Conservation (phyloP, 306 rosid species). For the Rubus idaeus region DNA sequence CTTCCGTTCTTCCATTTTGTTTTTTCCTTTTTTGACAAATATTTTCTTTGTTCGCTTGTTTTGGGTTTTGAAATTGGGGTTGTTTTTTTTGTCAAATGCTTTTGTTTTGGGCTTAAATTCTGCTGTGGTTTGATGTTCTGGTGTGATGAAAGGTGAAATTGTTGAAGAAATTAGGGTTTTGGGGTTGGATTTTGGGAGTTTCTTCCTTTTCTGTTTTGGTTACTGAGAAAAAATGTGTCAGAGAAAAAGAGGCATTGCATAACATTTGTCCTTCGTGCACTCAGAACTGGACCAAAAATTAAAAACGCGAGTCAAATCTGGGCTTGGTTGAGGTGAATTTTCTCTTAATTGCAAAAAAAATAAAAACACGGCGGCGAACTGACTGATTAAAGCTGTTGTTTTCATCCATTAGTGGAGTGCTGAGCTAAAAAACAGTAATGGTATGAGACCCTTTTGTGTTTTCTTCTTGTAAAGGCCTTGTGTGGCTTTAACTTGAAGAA, state of each 20-base stretch:
- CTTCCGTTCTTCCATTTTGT: neutral
- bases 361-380: no score
- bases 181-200: neutral
- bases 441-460: neutral
- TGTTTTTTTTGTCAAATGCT: neutral
- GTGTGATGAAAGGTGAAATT: neutral
- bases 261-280: constrained; percentile 15
- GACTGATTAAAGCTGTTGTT: neutral
- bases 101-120: neutral
- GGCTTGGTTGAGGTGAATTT: neutral
- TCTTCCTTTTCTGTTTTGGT: neutral
- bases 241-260: neutral
- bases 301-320: neutral
- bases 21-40: neutral
- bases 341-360: neutral
- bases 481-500: neutral
- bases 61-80: neutral
- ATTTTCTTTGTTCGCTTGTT: neutral
- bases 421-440: neutral
- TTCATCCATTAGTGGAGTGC: neutral
- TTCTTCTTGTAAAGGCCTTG: neutral
- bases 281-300: neutral
- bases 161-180: constrained; percentile 18
- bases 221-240: neutral
- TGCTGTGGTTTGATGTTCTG: neutral